Base-by-base conservation (phyloP, 1,284 basidiomycete species). In the Leccinum fallax region DNA sequence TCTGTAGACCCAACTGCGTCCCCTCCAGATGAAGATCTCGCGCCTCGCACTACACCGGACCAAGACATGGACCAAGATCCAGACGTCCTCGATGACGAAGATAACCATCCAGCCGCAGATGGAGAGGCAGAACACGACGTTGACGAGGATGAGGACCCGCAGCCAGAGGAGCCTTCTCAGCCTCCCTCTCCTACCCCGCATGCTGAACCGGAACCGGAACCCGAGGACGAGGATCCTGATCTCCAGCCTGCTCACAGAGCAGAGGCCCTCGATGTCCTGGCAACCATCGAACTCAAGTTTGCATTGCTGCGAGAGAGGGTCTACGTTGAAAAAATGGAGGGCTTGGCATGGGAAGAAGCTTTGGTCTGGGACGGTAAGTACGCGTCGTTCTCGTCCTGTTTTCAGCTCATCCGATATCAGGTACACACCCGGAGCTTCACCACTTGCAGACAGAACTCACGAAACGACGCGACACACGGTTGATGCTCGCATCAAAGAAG, bases 311-410 rank as follows among this genome's bases (percentile, higher is more conserved):
- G 91, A 55, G 90, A 93, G 69, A 80, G 84, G 28, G 77, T 93
- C 13, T 93, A 92, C 71, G 81, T 92, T 4, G 91, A 93, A 76
- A 93, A 92, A 76, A 92, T 93, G 90, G 89, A 91, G 46, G 82
- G 80, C 3, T 75, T 93, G 4, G 86, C 88, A 54, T 90, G 87
- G 87, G 91, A 93, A 71, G 91, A 93, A 68, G 74, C 80, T 4
- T 75, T 93, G 65, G 80, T 93, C 19, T 79, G 79, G 19, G 82
- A 86, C 58, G 87, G 90, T 90, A 67, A 65, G 82, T 78, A 15
- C 32, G 5, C 28, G 1, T 28, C 16, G 48, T 55, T 63, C 34
- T 24, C 6, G 15, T 26, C 1, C 21, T 55, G 13, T 21, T 46
- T 62, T 16, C 48, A 63, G 66, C 55, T 65, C 24, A 61, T 59